Evolutionary conservation across 306 rosid genomes (phyloP).

Genomic region (Cucurbita ficifolia): DNA sequence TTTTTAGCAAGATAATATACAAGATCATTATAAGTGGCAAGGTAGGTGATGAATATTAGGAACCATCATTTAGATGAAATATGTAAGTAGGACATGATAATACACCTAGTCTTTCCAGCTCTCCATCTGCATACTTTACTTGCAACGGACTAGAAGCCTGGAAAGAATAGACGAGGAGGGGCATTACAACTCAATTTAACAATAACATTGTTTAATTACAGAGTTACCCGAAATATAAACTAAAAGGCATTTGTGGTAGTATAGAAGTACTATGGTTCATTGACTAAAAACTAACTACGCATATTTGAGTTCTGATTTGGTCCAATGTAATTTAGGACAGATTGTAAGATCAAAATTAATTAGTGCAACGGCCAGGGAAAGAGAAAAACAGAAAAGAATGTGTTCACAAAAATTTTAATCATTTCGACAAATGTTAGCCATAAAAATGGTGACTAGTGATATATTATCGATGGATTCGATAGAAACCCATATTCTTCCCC

Average conservation of each 20-base stretch:
- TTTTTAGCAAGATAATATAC: not conserved
- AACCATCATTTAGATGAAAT: not conserved
- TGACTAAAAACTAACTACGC: not conserved
- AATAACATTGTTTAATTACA: constrained; percentile 13
- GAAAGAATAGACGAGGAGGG: constrained; percentile 27
- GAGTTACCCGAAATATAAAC: constrained; percentile 6
- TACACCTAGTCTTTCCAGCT: constrained; percentile 95
- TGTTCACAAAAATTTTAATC: not conserved
- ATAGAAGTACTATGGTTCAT: not conserved
- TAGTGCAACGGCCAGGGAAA: constrained; percentile 15
- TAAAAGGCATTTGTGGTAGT: not conserved
- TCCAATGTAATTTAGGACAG: not conserved
- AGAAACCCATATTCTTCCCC: not conserved
- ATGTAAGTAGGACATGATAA: constrained; percentile 10
- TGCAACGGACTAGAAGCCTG: constrained; percentile 99
- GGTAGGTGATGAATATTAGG: not conserved
- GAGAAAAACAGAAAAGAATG: constrained; percentile 20
- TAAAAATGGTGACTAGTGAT: not conserved
- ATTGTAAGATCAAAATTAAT: not conserved
- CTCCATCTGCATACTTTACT: constrained; percentile 99
- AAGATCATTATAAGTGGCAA: not conserved
- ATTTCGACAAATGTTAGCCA: not conserved
- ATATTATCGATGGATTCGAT: not conserved
- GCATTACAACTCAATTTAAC: constrained; percentile 9
- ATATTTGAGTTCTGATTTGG: not conserved